Conservation (phyloP, 768 basidiomycete species). For the Leccinum variicolor region DNA sequence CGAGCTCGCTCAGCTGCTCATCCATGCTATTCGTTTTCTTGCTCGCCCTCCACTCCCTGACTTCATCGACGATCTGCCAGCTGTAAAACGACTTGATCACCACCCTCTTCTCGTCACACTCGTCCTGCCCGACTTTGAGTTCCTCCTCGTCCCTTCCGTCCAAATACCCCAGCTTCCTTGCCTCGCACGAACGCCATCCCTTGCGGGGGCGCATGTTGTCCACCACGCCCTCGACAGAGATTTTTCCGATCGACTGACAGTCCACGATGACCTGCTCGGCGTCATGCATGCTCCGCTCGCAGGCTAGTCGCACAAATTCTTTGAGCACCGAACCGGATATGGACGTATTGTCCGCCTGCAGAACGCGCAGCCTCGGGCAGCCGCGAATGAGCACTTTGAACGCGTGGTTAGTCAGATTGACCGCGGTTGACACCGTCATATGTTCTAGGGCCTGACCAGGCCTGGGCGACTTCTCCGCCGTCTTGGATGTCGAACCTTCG, state of each 20-base stretch:
- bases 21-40: slow-evolving; percentile 40
- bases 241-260: slow-evolving; percentile 67
- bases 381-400: slow-evolving; percentile 61
- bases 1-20: slow-evolving; percentile 31
- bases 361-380: slow-evolving; percentile 57
- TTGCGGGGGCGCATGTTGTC: slow-evolving; percentile 58
- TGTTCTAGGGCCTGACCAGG: slow-evolving; percentile 82
- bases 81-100: slow-evolving; percentile 83
- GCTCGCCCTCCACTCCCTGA: slow-evolving; percentile 56
- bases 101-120: slow-evolving; percentile 69
- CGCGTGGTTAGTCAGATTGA: slow-evolving; percentile 60
- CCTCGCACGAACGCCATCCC: slow-evolving; percentile 76
- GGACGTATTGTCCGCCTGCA: slow-evolving; percentile 82
- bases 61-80: slow-evolving; percentile 81
- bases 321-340: slow-evolving; percentile 57
- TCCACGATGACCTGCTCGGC: slow-evolving; percentile 69
- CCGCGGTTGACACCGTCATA: slow-evolving; percentile 65
- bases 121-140: slow-evolving; percentile 63
- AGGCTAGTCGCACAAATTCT: slow-evolving; percentile 61
- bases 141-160: slow-evolving; percentile 69
- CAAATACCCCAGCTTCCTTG: slow-evolving; percentile 64
- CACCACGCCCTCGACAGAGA: slow-evolving; percentile 58
- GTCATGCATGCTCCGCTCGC: slow-evolving; percentile 44
- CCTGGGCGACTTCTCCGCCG: too few relatives aligned
- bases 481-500: too few relatives aligned